Percentiles rank a stretch among this genome's conserved stretches.
Conservation (phyloP, 108 stramenopile genomes). For the Nitzschia sp. region DNA sequence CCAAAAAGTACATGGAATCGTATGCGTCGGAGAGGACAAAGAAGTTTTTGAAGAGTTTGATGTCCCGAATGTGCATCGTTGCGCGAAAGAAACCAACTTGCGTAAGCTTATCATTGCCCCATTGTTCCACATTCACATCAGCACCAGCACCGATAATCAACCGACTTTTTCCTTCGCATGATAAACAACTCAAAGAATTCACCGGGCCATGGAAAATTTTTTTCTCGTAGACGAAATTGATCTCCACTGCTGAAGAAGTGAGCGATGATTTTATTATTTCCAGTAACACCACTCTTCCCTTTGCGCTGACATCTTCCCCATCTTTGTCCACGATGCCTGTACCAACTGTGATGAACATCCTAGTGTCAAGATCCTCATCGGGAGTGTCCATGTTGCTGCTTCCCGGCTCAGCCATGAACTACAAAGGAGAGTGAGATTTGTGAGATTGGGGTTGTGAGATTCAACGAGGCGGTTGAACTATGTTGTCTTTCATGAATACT, state of each 20-base stretch:
- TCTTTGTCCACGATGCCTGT: slow-evolving; percentile 71
- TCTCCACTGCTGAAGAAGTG: slow-evolving; percentile 33
- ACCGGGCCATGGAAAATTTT: slow-evolving; percentile 84
- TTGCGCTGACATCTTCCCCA: slow-evolving; percentile 82
- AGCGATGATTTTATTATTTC: slow-evolving; percentile 40
- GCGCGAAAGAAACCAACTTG: slow-evolving; percentile 92
- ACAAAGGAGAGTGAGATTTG: not conserved
- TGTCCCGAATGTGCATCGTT: slow-evolving; percentile 82
- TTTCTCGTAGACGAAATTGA: slow-evolving; percentile 73
- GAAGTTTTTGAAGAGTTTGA: slow-evolving; percentile 81
- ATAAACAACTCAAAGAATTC: slow-evolving; percentile 71
- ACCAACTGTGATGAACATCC: slow-evolving; percentile 70
- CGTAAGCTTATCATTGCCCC: slow-evolving; percentile 76
- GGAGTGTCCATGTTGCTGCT: slow-evolving; percentile 23
- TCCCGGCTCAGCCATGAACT: slow-evolving; percentile 41
- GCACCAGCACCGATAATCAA: slow-evolving; percentile 84
- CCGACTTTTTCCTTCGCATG: slow-evolving; percentile 64
- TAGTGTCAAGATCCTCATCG: slow-evolving; percentile 55
- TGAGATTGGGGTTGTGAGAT: not conserved
- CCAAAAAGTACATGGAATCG: slow-evolving; percentile 85
- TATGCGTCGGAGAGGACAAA: slow-evolving; percentile 83
- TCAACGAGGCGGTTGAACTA: not conserved
- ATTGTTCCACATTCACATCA: slow-evolving; percentile 88
- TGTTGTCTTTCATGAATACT: slow-evolving; percentile 25
- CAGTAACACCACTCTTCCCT: slow-evolving; percentile 73